Evolutionary conservation across 2,329 filamentous ascomycete species (phyloP).

Genomic region (Aplosporella prunicola): DNA sequence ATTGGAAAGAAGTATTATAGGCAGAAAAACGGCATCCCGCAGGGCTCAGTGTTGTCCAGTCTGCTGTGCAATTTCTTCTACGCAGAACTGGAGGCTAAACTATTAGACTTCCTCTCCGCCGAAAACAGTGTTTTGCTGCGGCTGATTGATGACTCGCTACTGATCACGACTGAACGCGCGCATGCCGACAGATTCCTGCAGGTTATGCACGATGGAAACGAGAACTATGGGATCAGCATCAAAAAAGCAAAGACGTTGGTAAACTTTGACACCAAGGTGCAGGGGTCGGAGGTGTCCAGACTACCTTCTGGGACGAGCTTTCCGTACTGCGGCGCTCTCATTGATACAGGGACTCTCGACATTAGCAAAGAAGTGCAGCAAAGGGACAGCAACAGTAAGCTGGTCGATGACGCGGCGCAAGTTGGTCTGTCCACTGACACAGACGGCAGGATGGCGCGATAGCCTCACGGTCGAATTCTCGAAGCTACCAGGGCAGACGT

Average conservation of each 20-base stretch:
- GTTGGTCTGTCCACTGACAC: constrained; percentile 14
- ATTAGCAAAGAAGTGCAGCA: constrained; percentile 59
- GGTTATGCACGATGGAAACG: constrained; percentile 69
- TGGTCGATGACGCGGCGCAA: constrained; percentile 15
- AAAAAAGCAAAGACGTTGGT: constrained; percentile 70
- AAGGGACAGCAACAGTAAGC: constrained; percentile 41
- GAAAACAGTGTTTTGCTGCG: constrained; percentile 61
- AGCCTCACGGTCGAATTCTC: constrained; percentile 71
- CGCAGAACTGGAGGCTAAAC: constrained; percentile 65
- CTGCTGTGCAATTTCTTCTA: constrained; percentile 95
- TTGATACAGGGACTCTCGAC: constrained; percentile 66
- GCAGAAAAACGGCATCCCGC: constrained; percentile 82
- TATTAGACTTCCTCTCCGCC: constrained; percentile 57
- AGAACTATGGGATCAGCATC: constrained; percentile 70
- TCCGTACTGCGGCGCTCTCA: constrained; percentile 77
- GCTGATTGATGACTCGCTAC: constrained; percentile 85
- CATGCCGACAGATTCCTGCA: constrained; percentile 66
- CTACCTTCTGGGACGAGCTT: constrained; percentile 42
- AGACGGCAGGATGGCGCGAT: constrained; percentile 47
- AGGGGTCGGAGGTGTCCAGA: constrained; percentile 15
- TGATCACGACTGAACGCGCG: constrained; percentile 61
- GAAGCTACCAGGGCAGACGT: constrained; percentile 63
- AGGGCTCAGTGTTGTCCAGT: constrained; percentile 81
- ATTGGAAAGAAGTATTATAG: constrained; percentile 82
- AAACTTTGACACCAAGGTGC: constrained; percentile 64